Evolutionary conservation across 495 filamentous ascomycete species (phyloP).

Genomic region (Neurospora africana): DNA sequence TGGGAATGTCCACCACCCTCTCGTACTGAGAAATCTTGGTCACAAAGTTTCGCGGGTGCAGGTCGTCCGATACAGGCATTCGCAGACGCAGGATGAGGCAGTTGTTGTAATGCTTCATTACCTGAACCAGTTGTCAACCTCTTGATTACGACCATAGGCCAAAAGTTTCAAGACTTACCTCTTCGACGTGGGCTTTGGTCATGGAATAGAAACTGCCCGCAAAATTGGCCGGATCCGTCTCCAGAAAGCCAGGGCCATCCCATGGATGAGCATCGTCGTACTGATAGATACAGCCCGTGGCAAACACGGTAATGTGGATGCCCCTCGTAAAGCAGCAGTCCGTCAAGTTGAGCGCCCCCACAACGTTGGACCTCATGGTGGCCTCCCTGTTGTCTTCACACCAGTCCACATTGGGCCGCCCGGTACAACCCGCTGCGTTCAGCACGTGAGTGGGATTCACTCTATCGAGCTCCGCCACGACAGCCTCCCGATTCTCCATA

Average conservation of each 20-base stretch:
- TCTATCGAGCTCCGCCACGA: slow-evolving; percentile 43
- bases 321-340: slow-evolving; percentile 46
- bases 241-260: slow-evolving; percentile 47
- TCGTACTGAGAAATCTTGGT: slow-evolving; percentile 58
- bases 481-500: slow-evolving; percentile 50
- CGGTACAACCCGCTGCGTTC: slow-evolving; percentile 56
- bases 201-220: slow-evolving; percentile 55
- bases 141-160: not conserved
- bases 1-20: slow-evolving; percentile 53
- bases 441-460: slow-evolving; percentile 53
- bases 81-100: slow-evolving; percentile 50
- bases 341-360: slow-evolving; percentile 51
- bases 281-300: slow-evolving; percentile 54
- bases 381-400: slow-evolving; percentile 57
- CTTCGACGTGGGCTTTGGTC: slow-evolving; percentile 55
- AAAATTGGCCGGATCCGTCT: slow-evolving; percentile 56
- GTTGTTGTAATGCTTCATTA: slow-evolving; percentile 51
- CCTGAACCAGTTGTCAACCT: slow-evolving; percentile 19
- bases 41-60: slow-evolving; percentile 56
- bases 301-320: slow-evolving; percentile 54
- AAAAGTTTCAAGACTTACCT: slow-evolving; percentile 28
- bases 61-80: slow-evolving; percentile 60
- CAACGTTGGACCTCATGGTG: slow-evolving; percentile 53
- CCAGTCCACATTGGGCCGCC: slow-evolving; percentile 60
- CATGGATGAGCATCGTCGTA: slow-evolving; percentile 49